Conservation (phyloP, 208 protist species). For the Acanthamoeba sp. region DNA sequence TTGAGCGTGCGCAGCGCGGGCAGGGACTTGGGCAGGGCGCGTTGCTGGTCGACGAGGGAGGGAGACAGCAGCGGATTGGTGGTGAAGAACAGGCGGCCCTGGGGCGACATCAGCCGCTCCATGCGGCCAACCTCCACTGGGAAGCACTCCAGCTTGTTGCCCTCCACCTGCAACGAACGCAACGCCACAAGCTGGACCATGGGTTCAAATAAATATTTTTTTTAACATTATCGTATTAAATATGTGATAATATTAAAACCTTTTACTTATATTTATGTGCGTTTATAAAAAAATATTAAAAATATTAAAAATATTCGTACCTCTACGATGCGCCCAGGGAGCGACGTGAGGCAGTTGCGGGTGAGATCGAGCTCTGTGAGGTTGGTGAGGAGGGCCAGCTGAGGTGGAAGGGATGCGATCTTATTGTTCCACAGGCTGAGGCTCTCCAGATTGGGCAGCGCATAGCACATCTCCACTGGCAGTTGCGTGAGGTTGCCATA, state of each 20-base stretch:
- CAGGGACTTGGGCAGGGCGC: not conserved
- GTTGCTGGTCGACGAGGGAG: constrained; percentile 7
- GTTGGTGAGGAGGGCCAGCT: constrained; percentile 27
- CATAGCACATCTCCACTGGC: constrained; percentile 16
- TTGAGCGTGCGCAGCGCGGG: not conserved
- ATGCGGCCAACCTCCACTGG: constrained; percentile 10
- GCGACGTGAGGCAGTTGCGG: constrained; percentile 43
- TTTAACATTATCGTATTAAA: too few relatives aligned
- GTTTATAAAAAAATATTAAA: not conserved
- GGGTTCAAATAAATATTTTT: too few relatives aligned
- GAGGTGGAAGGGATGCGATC: not conserved
- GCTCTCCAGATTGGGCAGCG: not conserved
- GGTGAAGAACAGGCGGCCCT: not conserved
- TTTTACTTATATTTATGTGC: not conserved
- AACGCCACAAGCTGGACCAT: not conserved
- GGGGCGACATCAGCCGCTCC: constrained; percentile 2
- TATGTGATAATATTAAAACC: not conserved
- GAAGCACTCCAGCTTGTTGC: not conserved
- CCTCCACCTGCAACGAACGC: constrained; percentile 29
- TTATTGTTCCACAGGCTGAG: constrained; percentile 41
- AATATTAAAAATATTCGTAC: not conserved
- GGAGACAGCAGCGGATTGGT: constrained; percentile 27
- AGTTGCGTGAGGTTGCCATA: constrained; percentile 33
- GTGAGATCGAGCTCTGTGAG: constrained; percentile 46
- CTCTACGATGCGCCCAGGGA: not conserved